Evolutionary conservation across 2,329 filamentous ascomycete species (phyloP), one percentile per base, ranked within the genome.

Genomic region (Xylariaceae sp.): DNA sequence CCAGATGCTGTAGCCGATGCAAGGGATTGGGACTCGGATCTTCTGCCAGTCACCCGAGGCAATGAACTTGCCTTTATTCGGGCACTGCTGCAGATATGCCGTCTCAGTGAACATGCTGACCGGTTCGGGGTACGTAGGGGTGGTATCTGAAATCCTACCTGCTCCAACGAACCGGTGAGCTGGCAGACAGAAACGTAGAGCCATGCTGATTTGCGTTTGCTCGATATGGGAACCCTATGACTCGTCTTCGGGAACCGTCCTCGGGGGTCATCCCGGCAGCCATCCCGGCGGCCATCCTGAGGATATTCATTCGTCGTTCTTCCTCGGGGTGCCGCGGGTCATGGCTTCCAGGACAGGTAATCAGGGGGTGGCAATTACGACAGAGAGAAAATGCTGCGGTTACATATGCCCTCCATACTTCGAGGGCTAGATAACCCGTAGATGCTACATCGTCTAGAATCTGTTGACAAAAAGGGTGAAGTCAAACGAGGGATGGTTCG

Each of bases 1-100:
- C 42, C 29, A 34, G 21, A 9, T 26, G 47, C 39, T 37, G 21
- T 51, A 32, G 16, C 22, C 39, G 18, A 51, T 49, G 41, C 41
- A 47, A 49, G 21, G 45, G 12, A 37, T 49, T 49, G 47, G 41
- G 43, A 13, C 26, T 34, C 30, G 22, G 19, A 47, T 53, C 37
- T 43, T 29, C 18, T 46, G 50, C 41, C 12, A 26, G 21, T 36
- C 34, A 3, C 21, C 9, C 13, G 19, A 43, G 6, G 43, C 12
- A 12, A 30, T 9, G 3, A 18, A 34, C n/a, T 42, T 18, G 16
- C 29, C 26, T 29, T 19, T 21, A 18, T 39, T 46, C 53, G 19
- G 10, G 18, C 49, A 32, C 21, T 40, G 21, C 21, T 40, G 21
- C 19, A 15, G 29, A 49, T 42, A 7, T 22, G 13, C 13, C 19